These are phyloP conservation scores for Nakazawaea holstii DNA, from an alignment of 805 yeast species.

Conservation along the genomic window DNA sequence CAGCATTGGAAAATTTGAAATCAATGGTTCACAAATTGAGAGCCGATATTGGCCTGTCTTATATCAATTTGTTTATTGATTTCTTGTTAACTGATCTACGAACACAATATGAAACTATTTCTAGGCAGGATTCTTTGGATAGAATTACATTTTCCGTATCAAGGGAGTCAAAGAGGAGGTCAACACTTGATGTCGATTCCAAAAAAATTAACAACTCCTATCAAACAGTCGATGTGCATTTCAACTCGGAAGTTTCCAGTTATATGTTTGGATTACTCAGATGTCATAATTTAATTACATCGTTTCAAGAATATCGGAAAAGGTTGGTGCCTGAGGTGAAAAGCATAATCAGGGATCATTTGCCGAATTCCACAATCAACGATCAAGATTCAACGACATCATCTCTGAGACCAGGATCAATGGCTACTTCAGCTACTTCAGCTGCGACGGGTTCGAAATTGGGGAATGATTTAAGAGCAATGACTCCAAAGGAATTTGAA, in stretches of 20 bases:
- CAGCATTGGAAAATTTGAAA: conserved; percentile 45
- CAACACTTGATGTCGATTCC: conserved; percentile 22
- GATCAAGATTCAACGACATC: conserved; percentile 13
- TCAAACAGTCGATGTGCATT: conserved; percentile 30
- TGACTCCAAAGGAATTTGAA: conserved; percentile 74
- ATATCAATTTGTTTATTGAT: conserved; percentile 51
- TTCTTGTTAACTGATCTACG: conserved; percentile 58
- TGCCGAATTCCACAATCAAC: conserved; percentile 44
- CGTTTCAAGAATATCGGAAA: conserved; percentile 64
- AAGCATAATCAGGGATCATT: conserved; percentile 54
- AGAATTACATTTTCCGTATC: conserved; percentile 31
- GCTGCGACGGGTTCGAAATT: conserved; percentile 16
- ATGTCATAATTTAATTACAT: conserved; percentile 55
- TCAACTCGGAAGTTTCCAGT: conserved; percentile 37
- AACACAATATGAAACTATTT: conserved; percentile 44
- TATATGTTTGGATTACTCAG: conserved; percentile 53
- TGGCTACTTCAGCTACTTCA: conserved; percentile 14
- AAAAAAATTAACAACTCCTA: conserved; percentile 30
- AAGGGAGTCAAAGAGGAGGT: conserved; percentile 11
- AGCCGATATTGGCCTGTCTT: conserved; percentile 65
- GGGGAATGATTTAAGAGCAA: conserved; percentile 46
- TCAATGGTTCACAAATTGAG: conserved; percentile 51
- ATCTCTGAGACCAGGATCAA: conserved; percentile 11
- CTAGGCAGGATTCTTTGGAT: conserved; percentile 41
- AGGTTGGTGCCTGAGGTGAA: conserved; percentile 67